Percentiles rank a stretch among this genome's conserved stretches.
Conservation (phyloP, 768 basidiomycete genomes). For the Panaeolus cyanescens region DNA sequence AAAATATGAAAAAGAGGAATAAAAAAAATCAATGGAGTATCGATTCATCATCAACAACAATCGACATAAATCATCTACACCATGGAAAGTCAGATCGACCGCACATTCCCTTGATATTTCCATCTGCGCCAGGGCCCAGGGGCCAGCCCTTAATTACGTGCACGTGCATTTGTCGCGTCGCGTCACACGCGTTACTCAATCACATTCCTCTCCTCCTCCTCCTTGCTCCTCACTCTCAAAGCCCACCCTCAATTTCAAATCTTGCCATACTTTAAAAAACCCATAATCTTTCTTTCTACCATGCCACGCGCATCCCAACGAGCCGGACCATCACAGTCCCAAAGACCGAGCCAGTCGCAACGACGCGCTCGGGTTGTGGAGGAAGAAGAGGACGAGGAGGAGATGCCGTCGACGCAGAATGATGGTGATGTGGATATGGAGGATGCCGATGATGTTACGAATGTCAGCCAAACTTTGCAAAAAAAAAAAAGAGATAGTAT, state of each 20-base stretch:
- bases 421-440: conserved; percentile 30
- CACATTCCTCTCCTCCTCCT: conserved; percentile 1
- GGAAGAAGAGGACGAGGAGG: conserved; percentile 36
- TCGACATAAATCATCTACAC: neutral
- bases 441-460: conserved; percentile 30
- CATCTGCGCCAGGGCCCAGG: too few relatives aligned
- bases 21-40: too few relatives aligned
- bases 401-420: conserved; percentile 36
- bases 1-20: too few relatives aligned
- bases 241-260: too few relatives aligned
- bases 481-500: conserved; percentile 15
- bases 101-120: too few relatives aligned
- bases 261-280: too few relatives aligned
- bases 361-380: conserved; percentile 31
- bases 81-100: neutral
- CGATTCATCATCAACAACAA: too few relatives aligned
- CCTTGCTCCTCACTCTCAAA: neutral
- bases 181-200: conserved; percentile 9
- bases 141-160: neutral
- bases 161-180: conserved; percentile 8
- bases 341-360: conserved; percentile 38
- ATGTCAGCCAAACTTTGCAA: conserved; percentile 7
- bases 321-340: conserved; percentile 44
- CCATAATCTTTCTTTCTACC: too few relatives aligned
- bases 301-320: conserved; percentile 40